Percentiles rank a stretch among this genome's conserved stretches.
These are phyloP conservation scores for Clonostachys chloroleuca DNA, from an alignment of 2,329 filamentous ascomycete genomes.

Conservation along the genomic window DNA sequence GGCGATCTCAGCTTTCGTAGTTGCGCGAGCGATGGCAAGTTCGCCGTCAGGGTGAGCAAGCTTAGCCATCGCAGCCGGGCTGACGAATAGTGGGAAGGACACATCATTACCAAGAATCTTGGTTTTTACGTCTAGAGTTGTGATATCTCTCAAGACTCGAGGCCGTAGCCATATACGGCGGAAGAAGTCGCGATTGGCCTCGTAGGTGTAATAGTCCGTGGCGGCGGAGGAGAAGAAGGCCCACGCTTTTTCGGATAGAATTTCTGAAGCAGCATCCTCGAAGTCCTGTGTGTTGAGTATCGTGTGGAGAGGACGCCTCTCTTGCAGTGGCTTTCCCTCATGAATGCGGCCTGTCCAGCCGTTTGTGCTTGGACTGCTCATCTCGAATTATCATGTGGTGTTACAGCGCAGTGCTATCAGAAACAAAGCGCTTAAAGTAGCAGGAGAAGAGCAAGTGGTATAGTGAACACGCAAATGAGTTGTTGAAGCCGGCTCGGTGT, in stretches of 20 bases:
- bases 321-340: background rate
- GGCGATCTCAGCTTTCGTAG: constrained; percentile 3
- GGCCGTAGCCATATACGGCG: constrained; percentile 51
- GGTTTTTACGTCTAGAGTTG: constrained; percentile 37
- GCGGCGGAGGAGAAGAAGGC: constrained; percentile 61
- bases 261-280: constrained; percentile 42
- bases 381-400: too few species aligned
- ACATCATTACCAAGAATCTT: constrained; percentile 45
- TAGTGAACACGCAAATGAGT: too few species aligned
- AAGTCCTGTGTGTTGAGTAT: constrained; percentile 45
- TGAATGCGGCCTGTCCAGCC: too few species aligned
- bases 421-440: too few species aligned
- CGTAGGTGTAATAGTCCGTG: constrained; percentile 48
- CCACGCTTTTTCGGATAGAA: constrained; percentile 54
- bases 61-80: constrained; percentile 56
- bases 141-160: constrained; percentile 48
- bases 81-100: constrained; percentile 51
- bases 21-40: constrained; percentile 47
- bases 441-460: too few species aligned
- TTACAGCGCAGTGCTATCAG: too few species aligned
- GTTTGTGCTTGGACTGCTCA: too few species aligned
- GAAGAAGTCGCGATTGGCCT: constrained; percentile 46
- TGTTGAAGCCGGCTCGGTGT: too few species aligned
- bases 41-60: constrained; percentile 58
- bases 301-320: background rate